Base-by-base conservation (phyloP, 2,329 filamentous ascomycete species). In the Macrophomina pseudophaseolina region DNA sequence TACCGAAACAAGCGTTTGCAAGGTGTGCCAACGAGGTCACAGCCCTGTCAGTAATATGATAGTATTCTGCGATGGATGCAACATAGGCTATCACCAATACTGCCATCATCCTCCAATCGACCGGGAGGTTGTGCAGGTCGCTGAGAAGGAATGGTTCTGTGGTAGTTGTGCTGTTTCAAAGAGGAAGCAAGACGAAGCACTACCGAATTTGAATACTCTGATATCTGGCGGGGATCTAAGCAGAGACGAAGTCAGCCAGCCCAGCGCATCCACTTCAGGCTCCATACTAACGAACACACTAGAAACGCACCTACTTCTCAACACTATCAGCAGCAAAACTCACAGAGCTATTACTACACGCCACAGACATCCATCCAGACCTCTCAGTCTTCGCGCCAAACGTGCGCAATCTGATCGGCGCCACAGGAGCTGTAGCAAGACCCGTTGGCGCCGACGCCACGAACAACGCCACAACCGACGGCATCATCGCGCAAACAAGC, bases 31-130 rank as follows among this genome's bases (percentile, higher is more conserved):
- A 64, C 84, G 92, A 70, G 88, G 90, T 9, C 86, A 90, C 70
- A 92, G 90, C 72, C 89, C 90, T 3, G 76, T 82, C n/a, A 87
- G 82, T 71, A 95, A 95, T 79, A 87, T 89, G 79, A 94, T 96
- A 74, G 91, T 95, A 2, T 93, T 94, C 77, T 96, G 92, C 80
- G 91, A 94, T 78, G 88, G 88, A 16, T 96, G 92, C 80, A 91
- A 92, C 75, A 83, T 84, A 35, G 87, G 89, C 49, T 96, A 92
- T 86, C 92, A 96, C 77, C 91, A 93, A 75, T 87, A 88, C 72
- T 96, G 92, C 73, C 92, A 96, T 76, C 86, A 91, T 67, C 92
- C 92, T 1, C 85, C 86, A 8, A 91, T 96, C 68, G 84, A 85
- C n/a, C 86, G 90, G 68, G 86, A 89, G 18, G 87, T 90, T 23